Evolutionary conservation across 306 rosid genomes (phyloP), one percentile per base, ranked within the genome.

Genomic region (Echinosophora koreensis): DNA sequence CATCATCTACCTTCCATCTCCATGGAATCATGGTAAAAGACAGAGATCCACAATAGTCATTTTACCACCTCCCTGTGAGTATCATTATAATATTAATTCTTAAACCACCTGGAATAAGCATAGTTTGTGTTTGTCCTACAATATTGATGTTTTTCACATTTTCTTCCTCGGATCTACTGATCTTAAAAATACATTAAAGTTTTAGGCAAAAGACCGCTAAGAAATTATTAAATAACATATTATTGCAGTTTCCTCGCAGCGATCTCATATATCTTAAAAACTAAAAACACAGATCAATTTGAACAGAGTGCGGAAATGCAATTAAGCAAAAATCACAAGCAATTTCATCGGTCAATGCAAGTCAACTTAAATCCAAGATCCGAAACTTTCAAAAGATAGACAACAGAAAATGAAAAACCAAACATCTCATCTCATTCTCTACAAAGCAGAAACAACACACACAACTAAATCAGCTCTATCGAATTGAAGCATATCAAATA

Each of bases 291-390:
- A 22, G 16, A 28, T 63, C 30, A 41, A 63, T 71, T 63, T 5
- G 2, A 42, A 63, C 51, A 71, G 50, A 71, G 14, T 28, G 50
- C 30, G 13, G 9, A 52, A 39, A 63, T 58, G 41, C 10, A 6
- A 61, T 49, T 42, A 61, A 68, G 34, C 63, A 42, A 50, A 49
- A 3, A 41, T 41, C 3, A 41, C 6, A 32, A 54, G 18, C 3
- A 6, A 44, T 12, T 65, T 16, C 15, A 35, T 15, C 0, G 57
- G 83, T 78, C 83, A 77, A 77, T 16, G 82, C 66, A 77, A 77
- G 82, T 82, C 79, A 82, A 72, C 71, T 27, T 30, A 12, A 47
- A 71, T 70, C 54, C 17, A 6, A 58, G 58, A 77, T 77, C 81
- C n/a, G 34, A 34, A 61, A 51, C 27, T 5, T 8, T 4, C 7